Conservation (phyloP, 2,329 filamentous ascomycete genomes). For the Fusarium graminum region DNA sequence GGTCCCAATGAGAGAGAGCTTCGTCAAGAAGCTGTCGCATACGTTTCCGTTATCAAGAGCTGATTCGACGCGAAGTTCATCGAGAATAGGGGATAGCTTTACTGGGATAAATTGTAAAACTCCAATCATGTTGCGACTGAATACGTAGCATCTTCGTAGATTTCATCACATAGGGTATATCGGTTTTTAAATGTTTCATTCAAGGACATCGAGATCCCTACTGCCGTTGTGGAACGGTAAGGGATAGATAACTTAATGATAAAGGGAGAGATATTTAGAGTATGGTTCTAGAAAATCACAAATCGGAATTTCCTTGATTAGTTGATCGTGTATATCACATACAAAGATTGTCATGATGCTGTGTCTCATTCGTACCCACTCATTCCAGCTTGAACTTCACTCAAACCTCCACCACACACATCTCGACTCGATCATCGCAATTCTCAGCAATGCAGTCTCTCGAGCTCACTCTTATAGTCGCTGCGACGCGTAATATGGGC, state of each 20-base stretch:
- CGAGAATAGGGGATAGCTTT: conserved; percentile 21
- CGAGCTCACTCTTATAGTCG: conserved; percentile 91
- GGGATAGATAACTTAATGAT: too few relatives aligned
- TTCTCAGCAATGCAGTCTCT: conserved; percentile 53
- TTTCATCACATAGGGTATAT: not conserved
- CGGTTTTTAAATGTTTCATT: too few relatives aligned
- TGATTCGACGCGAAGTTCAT: conserved; percentile 32
- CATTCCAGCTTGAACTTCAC: conserved; percentile 8
- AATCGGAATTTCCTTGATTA: too few relatives aligned
- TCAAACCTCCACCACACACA: conserved; percentile 10
- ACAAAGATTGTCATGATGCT: not conserved
- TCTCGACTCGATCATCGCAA: conserved; percentile 18
- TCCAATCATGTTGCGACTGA: conserved; percentile 19
- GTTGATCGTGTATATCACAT: too few relatives aligned
- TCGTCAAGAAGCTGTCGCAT: conserved; percentile 34
- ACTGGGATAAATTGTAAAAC: conserved; percentile 11
- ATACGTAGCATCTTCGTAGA: conserved; percentile 17
- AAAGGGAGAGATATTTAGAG: too few relatives aligned
- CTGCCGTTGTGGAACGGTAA: too few relatives aligned
- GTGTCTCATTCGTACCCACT: conserved; percentile 23
- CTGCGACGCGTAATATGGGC: conserved; percentile 89
- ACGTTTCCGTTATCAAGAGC: conserved; percentile 23
- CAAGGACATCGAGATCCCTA: too few relatives aligned
- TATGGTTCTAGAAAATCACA: too few relatives aligned
- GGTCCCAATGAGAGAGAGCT: conserved; percentile 15